Conservation (phyloP, 345 rosid species). For the Populus ilicifolia region DNA sequence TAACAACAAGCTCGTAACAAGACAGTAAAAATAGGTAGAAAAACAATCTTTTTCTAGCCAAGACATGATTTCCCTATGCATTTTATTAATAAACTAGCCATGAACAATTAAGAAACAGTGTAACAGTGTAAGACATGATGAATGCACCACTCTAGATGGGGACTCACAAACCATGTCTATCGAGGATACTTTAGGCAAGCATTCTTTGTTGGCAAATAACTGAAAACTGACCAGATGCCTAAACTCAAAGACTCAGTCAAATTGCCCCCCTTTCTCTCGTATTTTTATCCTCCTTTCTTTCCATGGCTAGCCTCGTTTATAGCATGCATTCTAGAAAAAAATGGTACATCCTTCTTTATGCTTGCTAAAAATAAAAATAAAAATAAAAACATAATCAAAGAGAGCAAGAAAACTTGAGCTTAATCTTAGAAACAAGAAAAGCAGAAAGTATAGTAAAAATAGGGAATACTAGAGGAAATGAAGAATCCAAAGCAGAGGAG, state of each 20-base stretch:
- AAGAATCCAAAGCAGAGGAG: conserved; percentile 32
- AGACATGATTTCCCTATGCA: no score
- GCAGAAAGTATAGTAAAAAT: conserved; percentile 24
- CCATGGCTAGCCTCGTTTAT: conserved; percentile 32
- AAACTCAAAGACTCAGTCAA: conserved; percentile 29
- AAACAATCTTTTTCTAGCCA: no score
- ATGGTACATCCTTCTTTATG: neutral
- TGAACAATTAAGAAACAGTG: no score
- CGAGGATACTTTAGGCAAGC: no score
- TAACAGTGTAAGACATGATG: no score
- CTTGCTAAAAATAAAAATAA: neutral
- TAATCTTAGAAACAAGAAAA: neutral
- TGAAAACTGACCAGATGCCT: neutral
- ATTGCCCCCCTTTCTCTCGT: neutral
- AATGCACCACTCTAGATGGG: no score
- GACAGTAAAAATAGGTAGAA: no score
- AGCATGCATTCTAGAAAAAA: conserved; percentile 17
- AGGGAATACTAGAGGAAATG: conserved; percentile 41
- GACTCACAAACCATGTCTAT: no score
- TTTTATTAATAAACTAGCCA: no score
- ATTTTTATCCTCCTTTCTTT: conserved; percentile 3
- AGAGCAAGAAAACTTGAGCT: neutral
- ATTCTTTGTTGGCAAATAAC: neutral
- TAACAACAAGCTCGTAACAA: no score
- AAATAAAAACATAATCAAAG: neutral